Base-by-base conservation (phyloP, 352 stramenopile species). In the Globisporangium parvum region DNA sequence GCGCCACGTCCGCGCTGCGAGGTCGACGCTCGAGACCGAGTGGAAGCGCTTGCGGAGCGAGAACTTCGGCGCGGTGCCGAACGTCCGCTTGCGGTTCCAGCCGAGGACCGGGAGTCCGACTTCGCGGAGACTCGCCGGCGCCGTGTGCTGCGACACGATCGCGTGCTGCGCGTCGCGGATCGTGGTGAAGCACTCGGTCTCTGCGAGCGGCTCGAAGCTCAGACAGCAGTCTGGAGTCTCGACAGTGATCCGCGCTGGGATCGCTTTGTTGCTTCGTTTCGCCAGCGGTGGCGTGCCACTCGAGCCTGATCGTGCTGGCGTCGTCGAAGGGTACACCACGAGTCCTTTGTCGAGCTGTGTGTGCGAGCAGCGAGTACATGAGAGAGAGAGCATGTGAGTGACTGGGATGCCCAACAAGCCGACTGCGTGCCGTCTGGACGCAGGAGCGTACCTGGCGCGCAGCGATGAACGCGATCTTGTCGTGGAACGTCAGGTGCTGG, bases 71-170 rank as follows among this genome's bases (percentile, higher is more conserved):
- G 37, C 46, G 1, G 54, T 45, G 15, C 57, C 53, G 48, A 59
- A 73, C 41, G 64, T 71, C 41, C 67, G 65, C 51, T 66, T 71
- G 50, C 68, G 68, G 33, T 61, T 69, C 68, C 68, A 76, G 53
- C 65, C 68, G 53, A 76, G 65, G 47, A 76, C 54, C 0, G 56
- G 35, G 0, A 47, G 41, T 0, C 62, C 68, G 8, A 68, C 47
- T 18, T 63, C 55, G 3, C 37, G 45, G 47, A 76, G 72, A 15
- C 26, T 59, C 0, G 37, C 4, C 15, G 39, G 5, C 1, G 21
- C 47, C 12, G 52, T 39, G 10, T 42, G 44, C 42, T 65, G 67
- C 14, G 67, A 75, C 18, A 51, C 51, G 14, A 70, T 58, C 5
- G 66, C 49, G 3, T 17, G 45, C 21, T 68, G 53, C 20, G 59